Evolutionary conservation across 2,329 filamentous ascomycete genomes (phyloP).

Genomic region (Hymenoscyphus salicellus): DNA sequence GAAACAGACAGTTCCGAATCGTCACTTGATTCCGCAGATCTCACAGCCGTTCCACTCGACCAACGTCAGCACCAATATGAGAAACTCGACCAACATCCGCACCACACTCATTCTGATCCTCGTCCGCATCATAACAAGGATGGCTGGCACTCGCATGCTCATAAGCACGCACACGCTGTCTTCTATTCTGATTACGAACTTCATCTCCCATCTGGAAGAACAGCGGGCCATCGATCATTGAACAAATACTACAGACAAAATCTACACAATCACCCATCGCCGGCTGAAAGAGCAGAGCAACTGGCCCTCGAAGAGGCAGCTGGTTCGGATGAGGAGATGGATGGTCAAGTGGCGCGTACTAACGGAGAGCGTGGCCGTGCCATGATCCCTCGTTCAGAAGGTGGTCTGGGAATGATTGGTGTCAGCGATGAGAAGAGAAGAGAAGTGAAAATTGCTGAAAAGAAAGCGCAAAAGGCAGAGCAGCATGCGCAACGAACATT

Average conservation of each 20-base stretch:
- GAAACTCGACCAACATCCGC: slow-evolving; percentile 67
- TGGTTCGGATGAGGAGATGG: slow-evolving; percentile 45
- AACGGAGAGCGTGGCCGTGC: slow-evolving; percentile 49
- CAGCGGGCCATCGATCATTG: slow-evolving; percentile 84
- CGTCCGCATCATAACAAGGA: slow-evolving; percentile 71
- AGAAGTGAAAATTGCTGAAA: slow-evolving; percentile 63
- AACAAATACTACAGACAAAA: slow-evolving; percentile 92
- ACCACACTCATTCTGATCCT: slow-evolving; percentile 70
- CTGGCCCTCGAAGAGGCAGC: slow-evolving; percentile 56
- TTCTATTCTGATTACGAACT: slow-evolving; percentile 93
- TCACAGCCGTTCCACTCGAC: slow-evolving; percentile 75
- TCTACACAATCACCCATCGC: slow-evolving; percentile 75
- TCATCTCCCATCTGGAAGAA: slow-evolving; percentile 84
- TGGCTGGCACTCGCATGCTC: slow-evolving; percentile 78
- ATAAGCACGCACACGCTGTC: slow-evolving; percentile 69
- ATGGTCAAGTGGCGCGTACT: slow-evolving; percentile 38
- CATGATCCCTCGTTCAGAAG: slow-evolving; percentile 65
- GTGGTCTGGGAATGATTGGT: slow-evolving; percentile 73
- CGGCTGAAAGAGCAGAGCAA: slow-evolving; percentile 70
- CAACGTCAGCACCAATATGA: slow-evolving; percentile 68
- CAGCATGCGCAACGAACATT: slow-evolving; percentile 60
- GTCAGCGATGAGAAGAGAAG: slow-evolving; percentile 73
- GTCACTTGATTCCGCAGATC: slow-evolving; percentile 80
- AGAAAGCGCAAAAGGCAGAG: slow-evolving; percentile 64
- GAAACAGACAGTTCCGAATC: slow-evolving; percentile 93